Conservation (phyloP, 257 asterid genomes). For the Eucommia ulmoides region DNA sequence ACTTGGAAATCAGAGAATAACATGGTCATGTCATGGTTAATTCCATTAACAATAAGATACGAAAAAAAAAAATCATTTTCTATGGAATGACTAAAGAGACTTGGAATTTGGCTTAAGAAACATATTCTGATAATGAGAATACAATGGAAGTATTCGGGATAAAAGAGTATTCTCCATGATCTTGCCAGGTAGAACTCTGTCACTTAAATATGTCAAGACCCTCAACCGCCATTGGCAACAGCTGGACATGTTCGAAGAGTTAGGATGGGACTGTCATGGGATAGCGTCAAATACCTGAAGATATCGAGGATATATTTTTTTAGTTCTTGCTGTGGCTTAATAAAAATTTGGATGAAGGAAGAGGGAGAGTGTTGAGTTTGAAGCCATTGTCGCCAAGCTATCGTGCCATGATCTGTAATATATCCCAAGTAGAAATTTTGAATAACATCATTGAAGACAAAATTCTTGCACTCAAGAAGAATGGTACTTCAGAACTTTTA, state of each 20-base stretch:
- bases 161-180: too few relatives aligned
- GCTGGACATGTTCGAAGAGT: not conserved
- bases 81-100: constrained; percentile 1
- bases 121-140: not conserved
- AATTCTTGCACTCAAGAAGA: not conserved
- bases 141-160: not conserved
- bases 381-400: not conserved
- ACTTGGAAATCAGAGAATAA: not conserved
- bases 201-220: not conserved
- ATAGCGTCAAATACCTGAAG: not conserved
- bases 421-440: not conserved
- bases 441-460: not conserved
- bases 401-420: not conserved
- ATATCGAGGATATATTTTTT: not conserved
- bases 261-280: not conserved
- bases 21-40: not conserved
- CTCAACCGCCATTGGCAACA: not conserved
- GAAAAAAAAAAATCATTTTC: not conserved
- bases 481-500: too few relatives aligned
- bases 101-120: not conserved
- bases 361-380: not conserved
- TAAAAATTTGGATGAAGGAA: not conserved
- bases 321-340: not conserved
- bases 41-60: not conserved
- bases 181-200: too few relatives aligned